A percentile compares a stretch with the other conserved stretches of the same genome.
Conservation (phyloP, 176 grass and related monocot species). For the Metroxylon sagu region DNA sequence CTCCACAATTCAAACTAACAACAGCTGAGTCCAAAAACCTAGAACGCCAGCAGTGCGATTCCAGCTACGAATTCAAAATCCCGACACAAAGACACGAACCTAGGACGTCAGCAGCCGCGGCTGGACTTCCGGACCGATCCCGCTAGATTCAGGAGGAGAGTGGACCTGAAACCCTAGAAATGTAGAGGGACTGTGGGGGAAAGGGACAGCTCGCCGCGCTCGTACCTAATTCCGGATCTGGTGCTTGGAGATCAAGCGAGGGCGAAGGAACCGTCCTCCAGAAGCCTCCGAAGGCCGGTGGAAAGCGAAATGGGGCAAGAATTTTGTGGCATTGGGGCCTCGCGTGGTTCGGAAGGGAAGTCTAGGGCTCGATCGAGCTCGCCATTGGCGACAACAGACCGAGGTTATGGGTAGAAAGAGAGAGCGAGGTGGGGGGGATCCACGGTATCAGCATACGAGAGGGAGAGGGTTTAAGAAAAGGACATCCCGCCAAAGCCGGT, state of each 20-base stretch:
- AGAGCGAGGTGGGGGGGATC: neutral
- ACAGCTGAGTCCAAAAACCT: too few relatives aligned
- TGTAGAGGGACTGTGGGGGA: constrained; percentile 3
- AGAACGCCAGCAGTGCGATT: too few relatives aligned
- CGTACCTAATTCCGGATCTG: constrained; percentile 25
- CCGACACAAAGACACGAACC: constrained; percentile 9
- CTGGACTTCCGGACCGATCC: constrained; percentile 16
- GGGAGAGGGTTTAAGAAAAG: constrained; percentile 4
- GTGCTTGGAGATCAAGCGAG: constrained; percentile 16
- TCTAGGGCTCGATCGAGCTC: constrained; percentile 17
- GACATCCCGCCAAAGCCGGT: constrained; percentile 24
- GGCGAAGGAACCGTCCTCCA: neutral
- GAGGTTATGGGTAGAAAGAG: neutral
- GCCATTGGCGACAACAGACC: neutral
- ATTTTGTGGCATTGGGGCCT: neutral
- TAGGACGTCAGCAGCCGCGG: neutral
- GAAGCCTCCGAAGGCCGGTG: neutral
- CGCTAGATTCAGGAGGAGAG: neutral
- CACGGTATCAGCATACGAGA: neutral
- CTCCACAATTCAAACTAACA: neutral
- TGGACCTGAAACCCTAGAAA: constrained; percentile 7
- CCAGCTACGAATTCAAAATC: too few relatives aligned
- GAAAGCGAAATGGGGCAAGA: neutral
- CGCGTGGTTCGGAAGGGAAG: neutral
- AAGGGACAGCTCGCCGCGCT: neutral